Evolutionary conservation across 345 rosid species (phyloP), one percentile per base, ranked within the genome.

Genomic region (Jatropha curcas): DNA sequence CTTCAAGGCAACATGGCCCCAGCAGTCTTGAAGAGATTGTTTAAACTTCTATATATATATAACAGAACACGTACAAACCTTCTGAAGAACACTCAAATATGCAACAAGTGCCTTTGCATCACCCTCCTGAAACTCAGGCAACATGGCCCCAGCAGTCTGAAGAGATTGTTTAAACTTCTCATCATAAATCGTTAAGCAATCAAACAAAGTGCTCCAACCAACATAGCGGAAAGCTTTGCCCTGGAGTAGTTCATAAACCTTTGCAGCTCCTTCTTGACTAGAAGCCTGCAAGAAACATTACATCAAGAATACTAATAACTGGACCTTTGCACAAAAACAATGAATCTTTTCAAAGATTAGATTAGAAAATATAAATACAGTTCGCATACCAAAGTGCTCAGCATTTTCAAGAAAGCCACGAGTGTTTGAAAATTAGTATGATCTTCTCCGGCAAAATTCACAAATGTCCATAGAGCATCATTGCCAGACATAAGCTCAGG

Each of bases 91-190:
- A 82, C 90, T 84, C 87, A 92, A 80, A 86, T 94, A 94, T 59
- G 97, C 98, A 80, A 89, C 98, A 79, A 94, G 93, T 48, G 97
- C 97, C 82, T 86, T 89, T 76, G 98, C 97, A 79, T 94, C 98
- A 33, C 97, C 98, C 75, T 92, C 98, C 75, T 83, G 90, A 67
- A 94, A 89, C 71, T 94, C 98, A 7, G 97, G 98, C 73, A 94
- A 77, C 91, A 88, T 76, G 56, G 97, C 87, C 74, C 97, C 98
- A 82, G 91, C 70, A 76, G 92, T 85, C 79, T 90, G 97, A 73
- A 87, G 87, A 77, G 97, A 82, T 75, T 90, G 97, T 81, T 92
- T 92, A 77, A 92, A 92, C 84, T 90, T 94, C 55, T 94, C 98
- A 74, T 88, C 94, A 71, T 94, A 94, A 52, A 92, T 87, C 70